A percentile compares a stretch with the other conserved stretches of the same genome.
phyloP scores from a whole-genome alignment of 2,329 filamentous ascomycete genomes.

The Fusarium torulosum region DNA sequence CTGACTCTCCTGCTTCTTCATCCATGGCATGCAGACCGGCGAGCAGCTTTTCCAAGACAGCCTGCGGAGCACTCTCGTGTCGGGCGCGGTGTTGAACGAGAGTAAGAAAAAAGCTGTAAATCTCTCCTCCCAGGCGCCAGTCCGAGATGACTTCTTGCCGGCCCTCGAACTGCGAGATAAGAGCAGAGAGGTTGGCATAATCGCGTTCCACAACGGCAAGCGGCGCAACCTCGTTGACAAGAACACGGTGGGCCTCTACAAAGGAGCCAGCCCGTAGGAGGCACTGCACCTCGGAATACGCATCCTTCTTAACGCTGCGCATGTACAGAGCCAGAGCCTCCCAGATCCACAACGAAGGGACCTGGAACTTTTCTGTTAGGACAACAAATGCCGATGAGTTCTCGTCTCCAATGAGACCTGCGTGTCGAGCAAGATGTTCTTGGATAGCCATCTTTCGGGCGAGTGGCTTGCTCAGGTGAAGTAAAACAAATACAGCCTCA shows the following conservation, averaged over 20 bases:
- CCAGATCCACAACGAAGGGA: conserved; percentile 86
- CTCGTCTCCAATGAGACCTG: conserved; percentile 72
- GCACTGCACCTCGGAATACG: conserved; percentile 79
- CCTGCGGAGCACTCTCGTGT: conserved; percentile 56
- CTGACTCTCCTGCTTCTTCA: conserved; percentile 56
- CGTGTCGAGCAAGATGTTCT: conserved; percentile 80
- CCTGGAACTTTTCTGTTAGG: conserved; percentile 73
- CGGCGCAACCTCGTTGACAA: conserved; percentile 85
- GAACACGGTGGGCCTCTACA: conserved; percentile 85
- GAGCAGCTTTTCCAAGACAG: conserved; percentile 68
- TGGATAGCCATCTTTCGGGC: conserved; percentile 76
- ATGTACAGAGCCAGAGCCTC: conserved; percentile 87
- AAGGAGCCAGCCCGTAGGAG: conserved; percentile 82
- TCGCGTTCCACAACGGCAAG: conserved; percentile 85
- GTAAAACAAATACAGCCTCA: conserved; percentile 79
- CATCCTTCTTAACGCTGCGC: conserved; percentile 77
- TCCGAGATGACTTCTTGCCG: conserved; percentile 72
- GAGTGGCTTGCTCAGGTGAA: conserved; percentile 75
- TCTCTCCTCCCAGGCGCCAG: conserved; percentile 83
- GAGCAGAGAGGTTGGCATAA: conserved; percentile 74
- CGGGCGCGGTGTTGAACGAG: conserved; percentile 61
- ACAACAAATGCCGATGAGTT: conserved; percentile 67
- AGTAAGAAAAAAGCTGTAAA: conserved; percentile 76
- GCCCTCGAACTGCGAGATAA: conserved; percentile 79
- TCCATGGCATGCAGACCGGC: conserved; percentile 68